A percentile compares a stretch with the other conserved stretches of the same genome.
Conservation (phyloP, 345 rosid species). For the Stellera chamaejasme region DNA sequence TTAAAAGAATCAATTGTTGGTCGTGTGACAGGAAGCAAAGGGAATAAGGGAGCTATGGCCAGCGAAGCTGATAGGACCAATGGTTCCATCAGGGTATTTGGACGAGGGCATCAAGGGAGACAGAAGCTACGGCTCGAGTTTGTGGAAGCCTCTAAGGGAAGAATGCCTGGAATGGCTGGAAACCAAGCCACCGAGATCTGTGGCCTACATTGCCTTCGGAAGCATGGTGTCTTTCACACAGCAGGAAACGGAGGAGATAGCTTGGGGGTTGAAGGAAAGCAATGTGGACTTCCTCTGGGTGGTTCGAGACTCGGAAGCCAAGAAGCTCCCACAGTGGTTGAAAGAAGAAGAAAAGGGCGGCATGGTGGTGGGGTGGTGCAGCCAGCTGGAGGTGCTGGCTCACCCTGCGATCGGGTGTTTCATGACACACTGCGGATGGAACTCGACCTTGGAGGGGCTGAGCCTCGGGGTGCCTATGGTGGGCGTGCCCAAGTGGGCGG, state of each 20-base stretch:
- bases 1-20: no score
- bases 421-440: slow-evolving; percentile 73
- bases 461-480: slow-evolving; percentile 66
- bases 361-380: slow-evolving; percentile 48
- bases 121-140: slow-evolving; percentile 54
- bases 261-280: slow-evolving; percentile 42
- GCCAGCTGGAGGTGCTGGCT: slow-evolving; percentile 56
- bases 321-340: slow-evolving; percentile 40
- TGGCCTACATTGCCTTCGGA: slow-evolving; percentile 55
- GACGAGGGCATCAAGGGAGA: slow-evolving; percentile 45
- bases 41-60: slow-evolving; percentile 39
- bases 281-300: slow-evolving; percentile 54
- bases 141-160: slow-evolving; percentile 49
- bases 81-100: slow-evolving; percentile 56
- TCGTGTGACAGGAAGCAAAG: slow-evolving; percentile 23
- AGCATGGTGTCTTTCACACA: slow-evolving; percentile 51
- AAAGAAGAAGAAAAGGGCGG: slow-evolving; percentile 33
- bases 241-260: slow-evolving; percentile 40
- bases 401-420: slow-evolving; percentile 50
- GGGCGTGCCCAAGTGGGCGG: slow-evolving; percentile 59
- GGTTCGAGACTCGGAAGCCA: slow-evolving; percentile 41
- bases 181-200: slow-evolving; percentile 36
- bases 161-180: slow-evolving; percentile 62
- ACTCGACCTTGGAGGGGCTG: slow-evolving; percentile 64
- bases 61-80: slow-evolving; percentile 62